Conservation (phyloP, 2,329 filamentous ascomycete genomes). For the Emericellopsis atlantica region DNA sequence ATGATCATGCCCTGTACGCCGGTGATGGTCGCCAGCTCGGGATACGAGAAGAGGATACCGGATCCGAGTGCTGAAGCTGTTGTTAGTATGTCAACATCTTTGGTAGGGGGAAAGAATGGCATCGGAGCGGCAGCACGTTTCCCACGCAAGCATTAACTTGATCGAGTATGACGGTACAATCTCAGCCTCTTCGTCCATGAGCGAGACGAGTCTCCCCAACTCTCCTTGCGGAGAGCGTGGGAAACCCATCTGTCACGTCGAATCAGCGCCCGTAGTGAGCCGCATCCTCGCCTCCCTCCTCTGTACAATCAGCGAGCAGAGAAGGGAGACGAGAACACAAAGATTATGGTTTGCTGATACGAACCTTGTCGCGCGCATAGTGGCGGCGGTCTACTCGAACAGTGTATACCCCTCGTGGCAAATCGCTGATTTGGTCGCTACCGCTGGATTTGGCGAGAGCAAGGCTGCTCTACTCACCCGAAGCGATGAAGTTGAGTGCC, state of each 20-base stretch:
- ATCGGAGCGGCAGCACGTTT: slow-evolving; percentile 83
- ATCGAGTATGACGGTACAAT: slow-evolving; percentile 95
- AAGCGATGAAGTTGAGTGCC: slow-evolving; percentile 82
- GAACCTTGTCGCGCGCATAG: slow-evolving; percentile 20
- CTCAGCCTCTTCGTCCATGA: slow-evolving; percentile 53
- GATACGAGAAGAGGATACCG: slow-evolving; percentile 73
- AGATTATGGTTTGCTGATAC: slow-evolving; percentile 23
- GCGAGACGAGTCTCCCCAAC: too few species aligned
- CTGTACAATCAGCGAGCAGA: neutral
- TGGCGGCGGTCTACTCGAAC: neutral
- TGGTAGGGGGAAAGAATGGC: slow-evolving; percentile 10
- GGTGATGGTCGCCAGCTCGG: slow-evolving; percentile 65
- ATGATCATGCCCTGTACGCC: slow-evolving; percentile 69
- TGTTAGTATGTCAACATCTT: slow-evolving; percentile 18
- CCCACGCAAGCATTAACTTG: slow-evolving; percentile 99
- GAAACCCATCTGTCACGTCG: slow-evolving; percentile 12
- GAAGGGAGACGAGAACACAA: slow-evolving; percentile 13
- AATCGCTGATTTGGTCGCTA: slow-evolving; percentile 29
- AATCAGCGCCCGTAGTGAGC: slow-evolving; percentile 83
- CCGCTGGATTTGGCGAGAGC: slow-evolving; percentile 36
- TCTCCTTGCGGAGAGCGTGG: too few species aligned
- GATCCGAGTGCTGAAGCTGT: slow-evolving; percentile 58
- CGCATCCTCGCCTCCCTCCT: slow-evolving; percentile 28
- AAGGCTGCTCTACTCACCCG: slow-evolving; percentile 58
- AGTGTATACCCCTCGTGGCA: slow-evolving; percentile 1